These are phyloP conservation scores for Backusella westeae DNA, from an alignment of 192 early-diverging fungal genomes.

Conservation along the genomic window DNA sequence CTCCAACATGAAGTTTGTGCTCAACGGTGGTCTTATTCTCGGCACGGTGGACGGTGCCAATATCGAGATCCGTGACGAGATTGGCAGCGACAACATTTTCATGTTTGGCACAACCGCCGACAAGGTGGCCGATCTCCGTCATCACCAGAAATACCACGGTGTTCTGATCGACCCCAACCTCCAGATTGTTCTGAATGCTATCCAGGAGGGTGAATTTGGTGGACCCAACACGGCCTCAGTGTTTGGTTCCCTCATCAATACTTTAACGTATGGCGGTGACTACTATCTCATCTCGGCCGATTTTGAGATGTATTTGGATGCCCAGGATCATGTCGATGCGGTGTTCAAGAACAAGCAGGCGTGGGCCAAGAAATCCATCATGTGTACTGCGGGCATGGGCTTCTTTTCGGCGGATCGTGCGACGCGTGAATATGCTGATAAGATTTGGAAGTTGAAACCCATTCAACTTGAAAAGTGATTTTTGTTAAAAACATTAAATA, in stretches of 20 bases:
- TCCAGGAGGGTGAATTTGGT: conserved; percentile 73
- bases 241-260: conserved; percentile 75
- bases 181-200: conserved; percentile 75
- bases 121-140: conserved; percentile 93
- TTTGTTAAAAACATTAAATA: background rate
- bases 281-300: conserved; percentile 86
- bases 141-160: conserved; percentile 81
- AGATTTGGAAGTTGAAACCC: conserved; percentile 81
- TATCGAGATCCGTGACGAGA: conserved; percentile 97
- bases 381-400: conserved; percentile 89
- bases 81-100: conserved; percentile 97
- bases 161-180: conserved; percentile 79
- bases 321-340: conserved; percentile 77
- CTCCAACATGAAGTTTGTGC: conserved; percentile 99
- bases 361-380: conserved; percentile 89
- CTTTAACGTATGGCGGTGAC: conserved; percentile 84
- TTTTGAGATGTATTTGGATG: conserved; percentile 80
- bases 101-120: conserved; percentile 91
- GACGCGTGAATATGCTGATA: conserved; percentile 89
- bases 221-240: conserved; percentile 55
- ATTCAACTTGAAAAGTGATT: background rate
- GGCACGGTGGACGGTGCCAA: conserved; percentile 98
- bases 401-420: conserved; percentile 89
- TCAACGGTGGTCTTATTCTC: conserved; percentile 97
- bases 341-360: conserved; percentile 77